Evolutionary conservation across 2,329 filamentous ascomycete genomes (phyloP).

Genomic region (Colletotrichum orbiculare): DNA sequence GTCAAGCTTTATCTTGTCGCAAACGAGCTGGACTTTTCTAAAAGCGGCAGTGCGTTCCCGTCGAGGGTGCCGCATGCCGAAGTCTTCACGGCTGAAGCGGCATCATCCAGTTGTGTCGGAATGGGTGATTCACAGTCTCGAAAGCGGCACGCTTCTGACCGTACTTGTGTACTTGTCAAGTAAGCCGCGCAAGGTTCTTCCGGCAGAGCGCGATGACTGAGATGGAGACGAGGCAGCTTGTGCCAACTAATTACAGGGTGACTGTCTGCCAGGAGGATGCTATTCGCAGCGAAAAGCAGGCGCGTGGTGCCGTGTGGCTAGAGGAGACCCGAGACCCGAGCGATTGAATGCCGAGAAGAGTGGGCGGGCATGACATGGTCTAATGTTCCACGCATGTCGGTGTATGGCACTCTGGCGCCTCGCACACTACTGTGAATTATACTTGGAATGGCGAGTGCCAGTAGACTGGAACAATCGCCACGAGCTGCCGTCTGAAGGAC

Average conservation of each 20-base stretch:
- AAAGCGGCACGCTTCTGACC: too few species aligned
- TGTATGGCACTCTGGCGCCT: not conserved
- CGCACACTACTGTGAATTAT: too few species aligned
- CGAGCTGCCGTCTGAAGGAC: slow-evolving; percentile 23
- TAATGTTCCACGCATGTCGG: slow-evolving; percentile 14
- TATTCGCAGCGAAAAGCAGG: slow-evolving; percentile 13
- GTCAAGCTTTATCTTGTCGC: too few species aligned
- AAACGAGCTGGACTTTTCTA: too few species aligned
- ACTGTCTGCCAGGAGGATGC: slow-evolving; percentile 8
- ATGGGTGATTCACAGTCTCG: too few species aligned
- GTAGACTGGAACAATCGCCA: slow-evolving; percentile 27
- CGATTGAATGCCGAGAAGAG: slow-evolving; percentile 24
- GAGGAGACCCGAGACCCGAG: slow-evolving; percentile 8
- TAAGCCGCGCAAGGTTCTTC: too few species aligned
- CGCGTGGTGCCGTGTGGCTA: slow-evolving; percentile 16
- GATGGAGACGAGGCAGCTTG: not conserved
- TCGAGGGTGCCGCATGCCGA: too few species aligned
- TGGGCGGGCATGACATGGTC: slow-evolving; percentile 8
- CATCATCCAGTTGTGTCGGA: too few species aligned
- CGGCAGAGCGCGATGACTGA: not conserved
- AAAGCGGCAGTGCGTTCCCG: too few species aligned
- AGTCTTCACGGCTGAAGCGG: too few species aligned
- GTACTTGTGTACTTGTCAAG: too few species aligned
- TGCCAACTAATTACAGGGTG: slow-evolving; percentile 1
- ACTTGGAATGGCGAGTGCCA: not conserved